phyloP scores from a whole-genome alignment of 495 filamentous ascomycete genomes.

The Filosporella fistucella region DNA sequence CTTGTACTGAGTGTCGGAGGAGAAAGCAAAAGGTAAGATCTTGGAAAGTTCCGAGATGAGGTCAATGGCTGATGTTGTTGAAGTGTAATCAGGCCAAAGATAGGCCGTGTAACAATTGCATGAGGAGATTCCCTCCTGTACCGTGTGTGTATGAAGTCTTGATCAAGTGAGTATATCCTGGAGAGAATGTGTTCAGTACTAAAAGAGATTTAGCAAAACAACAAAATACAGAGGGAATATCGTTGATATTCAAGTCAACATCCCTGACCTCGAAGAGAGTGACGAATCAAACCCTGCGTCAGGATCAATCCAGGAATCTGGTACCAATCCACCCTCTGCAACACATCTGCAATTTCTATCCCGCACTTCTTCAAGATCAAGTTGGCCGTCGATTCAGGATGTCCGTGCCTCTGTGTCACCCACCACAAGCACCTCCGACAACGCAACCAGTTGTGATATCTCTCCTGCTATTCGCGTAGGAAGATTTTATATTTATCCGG shows the following conservation, averaged over 20 bases:
- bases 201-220: slow-evolving; percentile 1
- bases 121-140: slow-evolving; percentile 18
- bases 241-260: background rate
- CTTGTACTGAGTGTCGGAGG: slow-evolving; percentile 18
- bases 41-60: background rate
- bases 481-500: slow-evolving; percentile 3
- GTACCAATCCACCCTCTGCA: background rate
- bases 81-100: slow-evolving; percentile 22
- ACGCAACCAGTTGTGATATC: slow-evolving; percentile 4
- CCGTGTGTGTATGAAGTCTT: slow-evolving; percentile 12
- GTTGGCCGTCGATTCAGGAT: background rate
- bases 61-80: background rate
- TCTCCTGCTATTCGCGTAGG: slow-evolving; percentile 2
- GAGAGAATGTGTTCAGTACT: background rate
- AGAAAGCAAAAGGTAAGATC: slow-evolving; percentile 19
- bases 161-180: background rate
- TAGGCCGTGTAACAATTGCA: slow-evolving; percentile 19
- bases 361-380: background rate
- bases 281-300: background rate
- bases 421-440: background rate
- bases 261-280: background rate
- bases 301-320: no score
- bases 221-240: slow-evolving; percentile 3
- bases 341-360: background rate
- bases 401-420: background rate